Evolutionary conservation across 208 protist genomes (phyloP), one percentile per base, ranked within the genome.

Genomic region (Trichomonas tenax): DNA sequence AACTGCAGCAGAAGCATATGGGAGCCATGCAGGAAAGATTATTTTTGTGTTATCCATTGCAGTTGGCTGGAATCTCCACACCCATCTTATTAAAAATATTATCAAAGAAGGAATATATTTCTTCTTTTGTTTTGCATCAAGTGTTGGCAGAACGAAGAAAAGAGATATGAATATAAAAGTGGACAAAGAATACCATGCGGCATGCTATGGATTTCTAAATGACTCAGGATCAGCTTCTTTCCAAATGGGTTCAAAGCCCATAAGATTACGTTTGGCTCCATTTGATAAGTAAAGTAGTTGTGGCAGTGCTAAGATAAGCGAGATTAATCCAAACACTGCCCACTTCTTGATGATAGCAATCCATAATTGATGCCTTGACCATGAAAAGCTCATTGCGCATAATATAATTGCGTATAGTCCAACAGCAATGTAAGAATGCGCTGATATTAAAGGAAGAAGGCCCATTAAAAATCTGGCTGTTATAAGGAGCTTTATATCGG

Each of bases 11-110:
- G 11, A 48, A 51, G 86, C 86, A 38, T 48, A 44, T 31, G 86
- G 40, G 38, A 48, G 46, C 86, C 86, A 93, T 38, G 44, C 44
- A 34, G 86, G 10, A 0, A 51, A 93, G 45, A 51, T 48, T 51
- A 93, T 41, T 93, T 93, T 93, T 9, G 17, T 48, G 44, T 93
- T 93, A 51, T 93, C 86, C 44, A 93, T 51, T 48, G 86, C 86
- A 17, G 40, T 44, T 93, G 86, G 86, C 46, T 93, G 86, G 46
- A 49, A 93, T 34, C 86, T 41, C 34, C 48, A 17, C 0, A 93
- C 45, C 17, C 1, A 38, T 0, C 40, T 58, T 51, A 93, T 51
- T 15, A 93, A 8, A n/a, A 34, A 93, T n/a, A 93, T 26, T 6
- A 48, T 34, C 2, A 93, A 34, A 14, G 86, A 48, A 38, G 86